Evolutionary conservation across 2,329 filamentous ascomycete species (phyloP), one percentile per base, ranked within the genome.

Genomic region (Didymella pinodella): DNA sequence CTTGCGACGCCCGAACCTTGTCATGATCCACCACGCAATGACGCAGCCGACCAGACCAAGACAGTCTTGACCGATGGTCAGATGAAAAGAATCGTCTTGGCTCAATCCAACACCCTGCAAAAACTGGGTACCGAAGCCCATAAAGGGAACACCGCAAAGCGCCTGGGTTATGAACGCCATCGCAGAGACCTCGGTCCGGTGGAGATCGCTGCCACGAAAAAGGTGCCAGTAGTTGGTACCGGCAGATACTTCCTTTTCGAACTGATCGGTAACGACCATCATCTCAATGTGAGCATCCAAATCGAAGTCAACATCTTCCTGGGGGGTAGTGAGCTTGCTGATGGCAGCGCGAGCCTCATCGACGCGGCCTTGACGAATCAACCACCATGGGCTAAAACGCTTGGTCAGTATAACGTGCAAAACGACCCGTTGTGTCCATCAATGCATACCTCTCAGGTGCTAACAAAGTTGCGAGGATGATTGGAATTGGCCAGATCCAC

Each of bases 191-290:
- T 90, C 91, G 2, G 92, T 96, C n/a, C 92, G 86, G 56, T 92
- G 88, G 48, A 88, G 81, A 72, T 96, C 88, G 16, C 85, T 84
- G 11, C 91, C 91, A 74, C 84, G 88, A 84, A 96, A 95, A 77
- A 91, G 94, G 74, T 96, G 91, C 70, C 84, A 79, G 77, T 94
- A 96, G 55, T 84, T 88, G 11, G 89, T 86, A 46, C 91, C 91
- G 14, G 81, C 79, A 45, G 63, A 60, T 16, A 91, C 89, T 75
- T 86, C 80, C 70, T 90, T 84, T 74, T 96, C 92, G 10, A 94
- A 81, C 0, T 89, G 88, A 0, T 90, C 91, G 0, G 92, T 96
- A 70, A 93, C 90, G 1, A 91, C 85, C 90, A 96, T 96, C 91
- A 96, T 94, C 66, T 90, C 88, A 54, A 96, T 83, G 0, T 90